These are phyloP conservation scores for Martensiomyces pterosporus DNA, from an alignment of 192 early-diverging fungal species.

Conservation along the genomic window DNA sequence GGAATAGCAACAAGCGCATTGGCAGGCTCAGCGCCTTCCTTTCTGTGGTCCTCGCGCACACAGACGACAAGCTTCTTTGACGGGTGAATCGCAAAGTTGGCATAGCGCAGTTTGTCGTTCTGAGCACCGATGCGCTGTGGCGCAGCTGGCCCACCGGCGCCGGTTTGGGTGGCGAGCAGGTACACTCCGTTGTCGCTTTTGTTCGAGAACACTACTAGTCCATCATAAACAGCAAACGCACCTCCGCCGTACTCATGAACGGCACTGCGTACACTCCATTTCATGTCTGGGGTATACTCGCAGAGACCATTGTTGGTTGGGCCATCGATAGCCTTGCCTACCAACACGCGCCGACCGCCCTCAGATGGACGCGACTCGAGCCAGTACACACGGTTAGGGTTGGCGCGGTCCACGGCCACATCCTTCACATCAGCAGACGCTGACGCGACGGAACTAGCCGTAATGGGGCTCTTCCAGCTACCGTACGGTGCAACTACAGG, in stretches of 20 bases:
- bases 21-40: constrained; percentile 36
- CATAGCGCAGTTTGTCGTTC: constrained; percentile 56
- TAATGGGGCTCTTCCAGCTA: constrained; percentile 43
- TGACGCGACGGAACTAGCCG: constrained; percentile 19
- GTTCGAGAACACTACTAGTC: constrained; percentile 62
- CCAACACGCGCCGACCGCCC: constrained; percentile 30
- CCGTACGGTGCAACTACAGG: constrained; percentile 41
- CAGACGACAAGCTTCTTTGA: constrained; percentile 54
- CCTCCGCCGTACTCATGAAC: constrained; percentile 81
- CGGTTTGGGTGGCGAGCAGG: constrained; percentile 28
- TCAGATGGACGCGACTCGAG: constrained; percentile 40
- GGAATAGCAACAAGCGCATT: constrained; percentile 58
- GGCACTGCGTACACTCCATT: constrained; percentile 59
- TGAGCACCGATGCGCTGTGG: constrained; percentile 43
- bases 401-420: constrained; percentile 20
- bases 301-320: constrained; percentile 12
- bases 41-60: constrained; percentile 67
- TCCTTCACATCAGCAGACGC: constrained; percentile 13
- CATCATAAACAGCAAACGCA: constrained; percentile 53
- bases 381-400: constrained; percentile 40
- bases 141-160: constrained; percentile 9
- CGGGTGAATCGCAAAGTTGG: constrained; percentile 59
- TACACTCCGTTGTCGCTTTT: constrained; percentile 55
- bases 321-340: constrained; percentile 31
- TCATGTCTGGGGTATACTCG: constrained; percentile 25